Base-by-base conservation (phyloP, 805 yeast species). In the Suhomyces emberorum region DNA sequence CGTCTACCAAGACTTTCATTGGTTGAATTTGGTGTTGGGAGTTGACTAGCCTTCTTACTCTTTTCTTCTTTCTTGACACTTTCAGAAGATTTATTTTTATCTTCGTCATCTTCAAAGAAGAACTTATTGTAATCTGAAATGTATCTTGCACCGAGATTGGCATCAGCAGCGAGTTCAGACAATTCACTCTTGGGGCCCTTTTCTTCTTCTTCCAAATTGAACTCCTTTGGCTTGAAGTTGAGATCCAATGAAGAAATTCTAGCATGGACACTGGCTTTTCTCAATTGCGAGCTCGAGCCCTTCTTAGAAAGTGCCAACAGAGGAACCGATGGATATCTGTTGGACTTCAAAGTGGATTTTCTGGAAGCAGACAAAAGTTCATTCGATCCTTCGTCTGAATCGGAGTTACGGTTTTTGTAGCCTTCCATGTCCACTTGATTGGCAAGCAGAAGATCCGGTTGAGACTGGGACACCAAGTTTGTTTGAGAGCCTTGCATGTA, bases 241-340 rank as follows among this genome's bases (percentile, higher is more conserved):
- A 49, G 35, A 30, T 48, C 59, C 20, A 54, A 43, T 3, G 61
- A 52, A 1, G 46, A 24, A 10, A 46, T 36, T 42, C 61, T 41
- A 33, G 29, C 35, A 16, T 33, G 23, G 15, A 15, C 18, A 25
- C 39, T 36, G 18, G 35, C 25, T 8, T 37, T 35, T 19, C 44
- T 38, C 21, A 30, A 20, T 7, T 32, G 27, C 6, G 29, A 31
- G 18, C 14, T 22, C 8, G 32, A n/a, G 11, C 11, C 27, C 21
- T 32, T 29, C 28, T 37, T 28, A 16, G 32, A 14, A 30, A 38
- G 35, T n/a, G 30, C 27, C 17, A 43, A 34, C 40, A 51, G 50
- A 3, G 72, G 71, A 8, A 62, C 63, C 20, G 69, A 64, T 7
- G 67, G 57, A 28, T 52, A 61, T 29, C 71, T 51, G 35, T 51